A percentile compares a stretch with the other conserved stretches of the same genome.
Evolutionary conservation across 2,329 filamentous ascomycete genomes (phyloP).

Genomic region (Colletotrichum abscissum): DNA sequence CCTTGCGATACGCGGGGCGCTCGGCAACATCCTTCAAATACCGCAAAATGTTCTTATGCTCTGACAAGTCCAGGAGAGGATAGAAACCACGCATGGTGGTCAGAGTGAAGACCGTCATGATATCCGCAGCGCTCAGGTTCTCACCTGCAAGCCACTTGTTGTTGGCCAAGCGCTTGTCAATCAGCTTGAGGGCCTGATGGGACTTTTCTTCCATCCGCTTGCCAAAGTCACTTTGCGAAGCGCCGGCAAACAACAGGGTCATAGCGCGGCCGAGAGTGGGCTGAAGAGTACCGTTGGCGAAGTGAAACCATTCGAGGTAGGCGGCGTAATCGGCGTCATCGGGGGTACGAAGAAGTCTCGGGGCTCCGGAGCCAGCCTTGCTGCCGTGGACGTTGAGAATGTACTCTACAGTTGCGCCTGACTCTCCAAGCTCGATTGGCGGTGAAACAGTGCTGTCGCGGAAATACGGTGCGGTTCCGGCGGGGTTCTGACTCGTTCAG

Average conservation of each 20-base stretch:
- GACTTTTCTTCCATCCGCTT: constrained; percentile 3
- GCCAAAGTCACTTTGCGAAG: constrained; percentile 38
- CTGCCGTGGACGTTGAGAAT: constrained; percentile 64
- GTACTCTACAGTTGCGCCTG: constrained; percentile 70
- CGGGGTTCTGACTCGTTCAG: constrained; percentile 48
- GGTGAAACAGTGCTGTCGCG: constrained; percentile 62
- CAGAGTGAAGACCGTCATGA: constrained; percentile 71
- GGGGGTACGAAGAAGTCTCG: constrained; percentile 55
- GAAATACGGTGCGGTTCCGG: constrained; percentile 70
- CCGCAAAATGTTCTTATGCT: constrained; percentile 54
- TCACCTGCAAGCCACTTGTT: constrained; percentile 69
- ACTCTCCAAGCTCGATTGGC: constrained; percentile 60
- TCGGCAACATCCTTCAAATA: constrained; percentile 57
- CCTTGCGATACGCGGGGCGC: constrained; percentile 58
- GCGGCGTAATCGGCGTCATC: constrained; percentile 63
- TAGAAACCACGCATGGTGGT: constrained; percentile 70
- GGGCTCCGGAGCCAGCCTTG: constrained; percentile 43
- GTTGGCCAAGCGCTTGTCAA: constrained; percentile 60
- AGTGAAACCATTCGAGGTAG: constrained; percentile 76
- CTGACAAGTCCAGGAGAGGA: constrained; percentile 50
- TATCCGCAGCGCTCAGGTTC: constrained; percentile 73
- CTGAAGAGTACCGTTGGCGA: constrained; percentile 58
- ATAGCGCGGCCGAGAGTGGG: constrained; percentile 51
- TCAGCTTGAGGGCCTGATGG: constrained; percentile 39
- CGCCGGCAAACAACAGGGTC: constrained; percentile 38